These are phyloP conservation scores for Aaosphaeria arxii DNA, from an alignment of 2,329 filamentous ascomycete species.

Conservation along the genomic window DNA sequence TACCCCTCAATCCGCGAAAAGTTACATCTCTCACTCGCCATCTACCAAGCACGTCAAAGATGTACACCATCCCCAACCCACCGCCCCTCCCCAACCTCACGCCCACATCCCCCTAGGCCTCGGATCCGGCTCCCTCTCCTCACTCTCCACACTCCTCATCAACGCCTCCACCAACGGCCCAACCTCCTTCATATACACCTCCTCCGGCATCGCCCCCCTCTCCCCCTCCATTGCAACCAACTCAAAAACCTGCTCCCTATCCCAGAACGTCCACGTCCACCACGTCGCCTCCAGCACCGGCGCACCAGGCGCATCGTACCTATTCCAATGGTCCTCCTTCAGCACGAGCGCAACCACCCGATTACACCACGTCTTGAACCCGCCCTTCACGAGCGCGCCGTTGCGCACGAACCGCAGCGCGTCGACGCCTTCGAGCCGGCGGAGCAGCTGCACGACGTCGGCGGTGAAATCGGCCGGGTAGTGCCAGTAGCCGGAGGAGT, in stretches of 20 bases:
- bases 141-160: constrained; percentile 30
- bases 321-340: constrained; percentile 40
- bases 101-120: too few species aligned
- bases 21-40: too few species aligned
- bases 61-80: too few species aligned
- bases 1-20: too few species aligned
- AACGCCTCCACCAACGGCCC: constrained; percentile 35
- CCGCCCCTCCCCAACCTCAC: too few species aligned
- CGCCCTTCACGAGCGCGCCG: constrained; percentile 31
- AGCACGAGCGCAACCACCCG: constrained; percentile 38
- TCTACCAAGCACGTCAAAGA: too few species aligned
- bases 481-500: constrained; percentile 28
- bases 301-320: constrained; percentile 32
- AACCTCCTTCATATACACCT: constrained; percentile 36
- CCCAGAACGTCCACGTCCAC: constrained; percentile 40
- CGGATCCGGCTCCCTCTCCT: too few species aligned
- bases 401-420: constrained; percentile 34
- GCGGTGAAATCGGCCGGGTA: constrained; percentile 33
- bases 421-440: constrained; percentile 30
- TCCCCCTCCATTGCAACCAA: constrained; percentile 19
- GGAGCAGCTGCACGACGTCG: constrained; percentile 30
- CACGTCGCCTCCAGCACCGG: constrained; percentile 31
- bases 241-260: constrained; percentile 21
- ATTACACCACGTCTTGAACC: constrained; percentile 38
- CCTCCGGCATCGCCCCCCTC: constrained; percentile 29